Percentiles rank a stretch among this genome's conserved stretches.
phyloP scores from a whole-genome alignment of 2,329 filamentous ascomycete genomes.

The Stachybotrys chartarum region DNA sequence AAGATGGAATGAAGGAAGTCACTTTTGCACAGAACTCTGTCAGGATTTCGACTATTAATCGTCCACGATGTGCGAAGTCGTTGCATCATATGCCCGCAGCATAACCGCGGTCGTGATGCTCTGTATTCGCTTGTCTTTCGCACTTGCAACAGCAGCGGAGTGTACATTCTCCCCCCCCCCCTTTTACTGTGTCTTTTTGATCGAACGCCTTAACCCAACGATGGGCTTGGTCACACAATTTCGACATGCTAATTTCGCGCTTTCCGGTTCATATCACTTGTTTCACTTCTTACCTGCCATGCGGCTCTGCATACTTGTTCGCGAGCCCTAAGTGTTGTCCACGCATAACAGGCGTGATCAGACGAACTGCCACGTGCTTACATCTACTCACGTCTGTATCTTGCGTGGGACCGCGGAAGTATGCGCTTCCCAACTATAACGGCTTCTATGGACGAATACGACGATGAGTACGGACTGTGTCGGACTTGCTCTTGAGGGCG shows the following conservation, averaged over 20 bases:
- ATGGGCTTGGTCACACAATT: neutral
- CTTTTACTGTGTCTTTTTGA: neutral
- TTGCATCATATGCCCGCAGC: too few species aligned
- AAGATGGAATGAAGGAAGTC: too few species aligned
- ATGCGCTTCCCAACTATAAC: neutral
- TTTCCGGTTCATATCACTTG: neutral
- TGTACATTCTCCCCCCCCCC: neutral
- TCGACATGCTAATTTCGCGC: neutral
- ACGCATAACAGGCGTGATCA: too few species aligned
- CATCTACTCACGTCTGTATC: neutral
- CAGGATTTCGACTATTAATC: too few species aligned
- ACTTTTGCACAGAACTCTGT: too few species aligned
- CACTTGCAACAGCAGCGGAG: neutral
- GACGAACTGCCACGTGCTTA: too few species aligned
- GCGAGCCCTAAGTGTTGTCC: neutral
- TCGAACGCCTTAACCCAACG: conserved; percentile 3
- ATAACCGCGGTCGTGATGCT: neutral
- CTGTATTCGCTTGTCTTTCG: neutral
- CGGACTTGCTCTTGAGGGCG: neutral
- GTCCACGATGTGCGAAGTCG: too few species aligned
- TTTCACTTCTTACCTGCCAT: neutral
- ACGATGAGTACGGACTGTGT: neutral
- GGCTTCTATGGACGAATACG: neutral
- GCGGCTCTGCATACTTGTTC: neutral
- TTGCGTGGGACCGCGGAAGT: neutral